Conservation (phyloP, 2,329 filamentous ascomycete species). For the Nemania serpens region DNA sequence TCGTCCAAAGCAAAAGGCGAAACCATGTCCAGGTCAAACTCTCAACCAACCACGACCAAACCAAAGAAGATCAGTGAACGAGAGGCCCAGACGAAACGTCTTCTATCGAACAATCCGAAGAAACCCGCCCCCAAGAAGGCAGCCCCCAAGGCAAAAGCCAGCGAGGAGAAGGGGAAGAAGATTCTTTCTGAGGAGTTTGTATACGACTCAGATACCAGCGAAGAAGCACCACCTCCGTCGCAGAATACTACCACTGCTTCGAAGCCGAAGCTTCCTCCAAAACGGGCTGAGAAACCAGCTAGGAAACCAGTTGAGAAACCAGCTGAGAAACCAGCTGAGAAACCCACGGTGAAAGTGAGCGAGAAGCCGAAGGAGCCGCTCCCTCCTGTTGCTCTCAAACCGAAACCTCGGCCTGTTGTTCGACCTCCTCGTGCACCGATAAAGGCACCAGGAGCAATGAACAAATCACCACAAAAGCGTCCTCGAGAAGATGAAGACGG, state of each 20-base stretch:
- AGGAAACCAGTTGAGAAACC: conserved; percentile 34
- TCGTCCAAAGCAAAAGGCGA: conserved; percentile 47
- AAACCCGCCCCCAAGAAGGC: conserved; percentile 49
- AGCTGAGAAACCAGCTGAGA: conserved; percentile 18
- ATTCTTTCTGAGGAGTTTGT: conserved; percentile 62
- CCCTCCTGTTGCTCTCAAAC: conserved; percentile 32
- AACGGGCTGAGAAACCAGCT: conserved; percentile 22
- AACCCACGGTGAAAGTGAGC: conserved; percentile 10
- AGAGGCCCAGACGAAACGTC: conserved; percentile 61
- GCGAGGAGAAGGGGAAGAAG: conserved; percentile 48
- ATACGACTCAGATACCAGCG: conserved; percentile 59
- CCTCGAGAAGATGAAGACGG: conserved; percentile 58
- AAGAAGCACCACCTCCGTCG: conserved; percentile 53
- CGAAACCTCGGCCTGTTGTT: conserved; percentile 44
- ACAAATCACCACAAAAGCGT: conserved; percentile 54
- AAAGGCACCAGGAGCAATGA: conserved; percentile 39
- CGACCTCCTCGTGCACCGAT: conserved; percentile 34
- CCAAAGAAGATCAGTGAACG: conserved; percentile 61
- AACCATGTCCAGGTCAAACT: conserved; percentile 54
- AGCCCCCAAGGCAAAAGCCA: conserved; percentile 49
- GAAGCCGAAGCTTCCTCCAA: conserved; percentile 41
- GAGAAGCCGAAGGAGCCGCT: conserved; percentile 38
- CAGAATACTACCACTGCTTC: conserved; percentile 40
- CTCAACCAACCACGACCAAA: conserved; percentile 56
- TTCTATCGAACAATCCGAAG: conserved; percentile 51